A percentile compares a stretch with the other conserved stretches of the same genome.
phyloP scores from a whole-genome alignment of 352 stramenopile species.

The Globisporangium spinosum region DNA sequence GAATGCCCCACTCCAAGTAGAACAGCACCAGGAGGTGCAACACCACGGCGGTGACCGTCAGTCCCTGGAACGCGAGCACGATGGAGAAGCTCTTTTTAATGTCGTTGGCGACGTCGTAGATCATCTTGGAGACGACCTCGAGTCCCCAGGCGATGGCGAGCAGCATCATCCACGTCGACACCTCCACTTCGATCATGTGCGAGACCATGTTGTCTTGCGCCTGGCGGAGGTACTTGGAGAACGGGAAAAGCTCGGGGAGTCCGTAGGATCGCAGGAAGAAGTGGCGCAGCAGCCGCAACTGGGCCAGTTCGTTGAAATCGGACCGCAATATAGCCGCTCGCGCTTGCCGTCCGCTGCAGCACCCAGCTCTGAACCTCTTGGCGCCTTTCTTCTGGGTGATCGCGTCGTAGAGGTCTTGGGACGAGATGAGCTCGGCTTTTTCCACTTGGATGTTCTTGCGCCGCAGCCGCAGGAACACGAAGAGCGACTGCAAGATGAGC shows the following conservation, averaged over 20 bases:
- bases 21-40: conserved; percentile 33
- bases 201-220: conserved; percentile 75
- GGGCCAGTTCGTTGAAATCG: conserved; percentile 21
- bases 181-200: conserved; percentile 75
- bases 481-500: conserved; percentile 47
- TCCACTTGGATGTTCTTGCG: conserved; percentile 37
- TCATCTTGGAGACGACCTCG: conserved; percentile 18
- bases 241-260: conserved; percentile 55
- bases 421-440: conserved; percentile 40
- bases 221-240: conserved; percentile 71
- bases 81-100: conserved; percentile 27
- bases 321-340: neutral
- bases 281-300: conserved; percentile 38
- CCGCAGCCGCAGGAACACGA: conserved; percentile 43
- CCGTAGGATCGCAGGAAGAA: conserved; percentile 42
- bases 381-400: neutral
- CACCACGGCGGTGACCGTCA: conserved; percentile 33
- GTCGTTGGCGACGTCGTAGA: conserved; percentile 12
- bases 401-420: conserved; percentile 33
- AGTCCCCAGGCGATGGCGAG: conserved; percentile 43
- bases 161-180: conserved; percentile 61
- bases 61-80: conserved; percentile 30
- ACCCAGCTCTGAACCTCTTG: neutral
- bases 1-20: conserved; percentile 28
- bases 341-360: neutral